Evolutionary conservation across 192 early-diverging fungal species (phyloP).

Genomic region (Coemansia sp.): DNA sequence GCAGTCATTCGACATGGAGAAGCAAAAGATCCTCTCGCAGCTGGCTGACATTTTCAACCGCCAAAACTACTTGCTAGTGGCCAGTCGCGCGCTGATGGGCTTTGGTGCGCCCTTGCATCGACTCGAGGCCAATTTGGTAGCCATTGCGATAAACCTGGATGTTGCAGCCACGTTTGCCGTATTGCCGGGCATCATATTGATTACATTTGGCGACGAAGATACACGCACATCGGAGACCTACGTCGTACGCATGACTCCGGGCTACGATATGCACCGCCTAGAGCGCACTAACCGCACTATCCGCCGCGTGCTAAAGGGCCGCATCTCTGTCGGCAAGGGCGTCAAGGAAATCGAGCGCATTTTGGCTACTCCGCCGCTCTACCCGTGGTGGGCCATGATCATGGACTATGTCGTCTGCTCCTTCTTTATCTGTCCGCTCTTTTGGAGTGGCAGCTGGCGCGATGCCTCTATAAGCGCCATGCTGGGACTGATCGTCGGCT

Average conservation of each 20-base stretch:
- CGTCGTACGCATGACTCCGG: slow-evolving; percentile 61
- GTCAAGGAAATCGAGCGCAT: slow-evolving; percentile 66
- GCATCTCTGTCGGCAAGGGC: slow-evolving; percentile 67
- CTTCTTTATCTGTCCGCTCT: slow-evolving; percentile 67
- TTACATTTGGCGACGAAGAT: slow-evolving; percentile 70
- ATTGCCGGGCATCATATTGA: slow-evolving; percentile 72
- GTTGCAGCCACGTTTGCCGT: slow-evolving; percentile 69
- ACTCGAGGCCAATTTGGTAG: slow-evolving; percentile 65
- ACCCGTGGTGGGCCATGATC: slow-evolving; percentile 64
- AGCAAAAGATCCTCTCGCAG: slow-evolving; percentile 55
- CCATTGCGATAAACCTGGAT: slow-evolving; percentile 64
- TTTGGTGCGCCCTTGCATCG: slow-evolving; percentile 73
- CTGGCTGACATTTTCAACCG: slow-evolving; percentile 71
- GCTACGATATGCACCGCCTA: slow-evolving; percentile 72
- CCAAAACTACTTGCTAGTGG: slow-evolving; percentile 66
- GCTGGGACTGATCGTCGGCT: slow-evolving; percentile 62
- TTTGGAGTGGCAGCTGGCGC: slow-evolving; percentile 70
- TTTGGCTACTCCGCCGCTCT: slow-evolving; percentile 57
- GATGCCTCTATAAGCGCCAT: slow-evolving; percentile 64
- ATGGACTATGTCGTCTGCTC: slow-evolving; percentile 60
- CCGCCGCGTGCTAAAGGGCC: slow-evolving; percentile 64
- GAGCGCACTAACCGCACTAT: slow-evolving; percentile 66
- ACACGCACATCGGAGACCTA: slow-evolving; percentile 78
- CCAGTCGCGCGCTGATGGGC: slow-evolving; percentile 67
- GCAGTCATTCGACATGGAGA: slow-evolving; percentile 45